Evolutionary conservation across 2,329 filamentous ascomycete genomes (phyloP).

Genomic region (Pseudogymnoascus sp.): DNA sequence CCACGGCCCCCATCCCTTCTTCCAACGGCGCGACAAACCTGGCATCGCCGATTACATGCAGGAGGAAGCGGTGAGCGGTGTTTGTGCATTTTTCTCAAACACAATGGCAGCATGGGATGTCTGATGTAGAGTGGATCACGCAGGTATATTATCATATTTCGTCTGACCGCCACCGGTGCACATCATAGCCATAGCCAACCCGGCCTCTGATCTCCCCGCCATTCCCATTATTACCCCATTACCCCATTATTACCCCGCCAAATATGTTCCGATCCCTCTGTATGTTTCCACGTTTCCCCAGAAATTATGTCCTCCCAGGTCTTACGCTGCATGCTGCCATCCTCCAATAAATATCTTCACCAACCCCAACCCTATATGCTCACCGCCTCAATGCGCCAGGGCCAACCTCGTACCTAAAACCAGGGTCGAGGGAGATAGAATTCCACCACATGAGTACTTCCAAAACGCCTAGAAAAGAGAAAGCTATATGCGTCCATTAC

Average conservation of each 20-base stretch:
- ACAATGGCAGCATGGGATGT: not conserved
- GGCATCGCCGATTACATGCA: not conserved
- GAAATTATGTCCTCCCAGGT: not conserved
- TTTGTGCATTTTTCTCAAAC: constrained; percentile 2
- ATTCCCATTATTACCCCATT: not conserved
- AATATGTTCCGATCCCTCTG: not conserved
- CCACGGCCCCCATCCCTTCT: not conserved
- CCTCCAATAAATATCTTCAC: not conserved
- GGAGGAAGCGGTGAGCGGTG: not conserved
- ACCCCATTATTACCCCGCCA: not conserved
- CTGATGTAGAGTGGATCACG: not conserved
- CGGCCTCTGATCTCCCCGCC: not conserved
- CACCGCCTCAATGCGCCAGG: not conserved
- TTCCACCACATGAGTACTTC: not conserved
- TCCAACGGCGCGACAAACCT: not conserved
- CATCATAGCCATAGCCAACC: not conserved
- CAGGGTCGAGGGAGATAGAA: not conserved
- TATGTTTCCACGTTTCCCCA: not conserved
- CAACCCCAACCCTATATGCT: not conserved
- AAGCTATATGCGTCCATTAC: constrained; percentile 36
- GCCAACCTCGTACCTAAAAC: not conserved
- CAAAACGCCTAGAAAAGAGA: not conserved
- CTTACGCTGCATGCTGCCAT: not conserved
- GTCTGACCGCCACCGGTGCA: not conserved
- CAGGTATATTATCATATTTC: not conserved